Percentiles rank a stretch among this genome's conserved stretches.
These are phyloP conservation scores for Kondoa malvinella DNA, from an alignment of 768 basidiomycete species.

Conservation along the genomic window DNA sequence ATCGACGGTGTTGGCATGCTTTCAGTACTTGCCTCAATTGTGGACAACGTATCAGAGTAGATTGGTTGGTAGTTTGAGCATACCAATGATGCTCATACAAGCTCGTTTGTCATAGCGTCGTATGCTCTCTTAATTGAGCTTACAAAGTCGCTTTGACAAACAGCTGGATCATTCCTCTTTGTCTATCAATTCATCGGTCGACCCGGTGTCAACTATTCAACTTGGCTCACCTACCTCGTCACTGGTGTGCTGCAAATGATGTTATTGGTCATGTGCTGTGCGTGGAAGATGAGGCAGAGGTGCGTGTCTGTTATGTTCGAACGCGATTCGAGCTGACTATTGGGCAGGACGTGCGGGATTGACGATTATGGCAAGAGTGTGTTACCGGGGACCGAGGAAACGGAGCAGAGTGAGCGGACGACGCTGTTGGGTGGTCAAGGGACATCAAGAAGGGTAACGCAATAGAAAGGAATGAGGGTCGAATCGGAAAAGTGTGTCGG, in stretches of 20 bases:
- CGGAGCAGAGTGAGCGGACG: not conserved
- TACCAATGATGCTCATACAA: constrained; percentile 92
- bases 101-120: constrained; percentile 35
- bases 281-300: constrained; percentile 65
- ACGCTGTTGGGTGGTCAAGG: not conserved
- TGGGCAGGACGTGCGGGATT: constrained; percentile 10
- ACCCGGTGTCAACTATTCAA: constrained; percentile 33
- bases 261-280: constrained; percentile 66
- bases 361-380: constrained; percentile 17
- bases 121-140: no score
- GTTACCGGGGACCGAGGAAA: not conserved
- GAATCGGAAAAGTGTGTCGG: no score
- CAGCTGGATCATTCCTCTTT: constrained; percentile 27
- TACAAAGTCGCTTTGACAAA: no score
- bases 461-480: no score
- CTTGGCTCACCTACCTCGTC: constrained; percentile 29
- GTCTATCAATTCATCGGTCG: constrained; percentile 28
- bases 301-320: not conserved
- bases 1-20: constrained; percentile 55
- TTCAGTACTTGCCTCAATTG: constrained; percentile 80
- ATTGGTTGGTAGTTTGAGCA: constrained; percentile 40
- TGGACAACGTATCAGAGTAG: constrained; percentile 50
- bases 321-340: not conserved
- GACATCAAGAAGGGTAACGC: not conserved
- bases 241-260: constrained; percentile 66